Conservation (phyloP, 768 basidiomycete species). For the Leccinum variicolor region DNA sequence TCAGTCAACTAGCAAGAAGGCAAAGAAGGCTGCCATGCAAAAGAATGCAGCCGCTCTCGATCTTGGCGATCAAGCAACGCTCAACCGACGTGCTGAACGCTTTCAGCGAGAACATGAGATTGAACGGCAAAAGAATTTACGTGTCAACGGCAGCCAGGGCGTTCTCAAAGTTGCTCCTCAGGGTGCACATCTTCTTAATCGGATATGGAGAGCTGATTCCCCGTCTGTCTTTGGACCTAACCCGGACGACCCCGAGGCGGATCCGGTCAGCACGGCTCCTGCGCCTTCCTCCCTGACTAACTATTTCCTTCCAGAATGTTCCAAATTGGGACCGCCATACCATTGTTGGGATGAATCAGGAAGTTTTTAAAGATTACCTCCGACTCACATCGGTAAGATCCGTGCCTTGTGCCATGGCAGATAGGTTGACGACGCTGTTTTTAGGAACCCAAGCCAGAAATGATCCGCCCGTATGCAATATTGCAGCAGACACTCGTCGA, state of each 20-base stretch:
- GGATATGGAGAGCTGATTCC: slow-evolving; percentile 40
- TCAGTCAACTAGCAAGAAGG: slow-evolving; percentile 51
- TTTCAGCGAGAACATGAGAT: slow-evolving; percentile 90
- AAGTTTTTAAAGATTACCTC: slow-evolving; percentile 94
- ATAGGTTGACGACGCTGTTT: slow-evolving; percentile 3
- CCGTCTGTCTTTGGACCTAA: slow-evolving; percentile 46
- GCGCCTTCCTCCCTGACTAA: slow-evolving; percentile 4
- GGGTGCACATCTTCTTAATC: slow-evolving; percentile 53
- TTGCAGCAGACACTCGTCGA: slow-evolving; percentile 82
- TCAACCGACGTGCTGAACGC: slow-evolving; percentile 77
- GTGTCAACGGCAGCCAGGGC: slow-evolving; percentile 28
- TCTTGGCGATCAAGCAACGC: slow-evolving; percentile 62
- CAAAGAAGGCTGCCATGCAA: slow-evolving; percentile 52
- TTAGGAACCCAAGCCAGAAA: slow-evolving; percentile 94
- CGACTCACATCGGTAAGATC: slow-evolving; percentile 79
- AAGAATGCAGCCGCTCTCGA: slow-evolving; percentile 43
- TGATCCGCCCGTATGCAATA: slow-evolving; percentile 84
- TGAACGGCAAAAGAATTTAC: slow-evolving; percentile 60
- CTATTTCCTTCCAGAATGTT: slow-evolving; percentile 66
- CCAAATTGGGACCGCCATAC: slow-evolving; percentile 96
- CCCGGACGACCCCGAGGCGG: slow-evolving; percentile 67
- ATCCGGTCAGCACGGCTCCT: slow-evolving; percentile 50
- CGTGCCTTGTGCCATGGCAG: neutral
- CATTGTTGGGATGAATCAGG: slow-evolving; percentile 87
- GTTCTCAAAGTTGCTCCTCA: slow-evolving; percentile 45